Conservation (phyloP, 2,329 filamentous ascomycete species). For the Apiospora arundinis region DNA sequence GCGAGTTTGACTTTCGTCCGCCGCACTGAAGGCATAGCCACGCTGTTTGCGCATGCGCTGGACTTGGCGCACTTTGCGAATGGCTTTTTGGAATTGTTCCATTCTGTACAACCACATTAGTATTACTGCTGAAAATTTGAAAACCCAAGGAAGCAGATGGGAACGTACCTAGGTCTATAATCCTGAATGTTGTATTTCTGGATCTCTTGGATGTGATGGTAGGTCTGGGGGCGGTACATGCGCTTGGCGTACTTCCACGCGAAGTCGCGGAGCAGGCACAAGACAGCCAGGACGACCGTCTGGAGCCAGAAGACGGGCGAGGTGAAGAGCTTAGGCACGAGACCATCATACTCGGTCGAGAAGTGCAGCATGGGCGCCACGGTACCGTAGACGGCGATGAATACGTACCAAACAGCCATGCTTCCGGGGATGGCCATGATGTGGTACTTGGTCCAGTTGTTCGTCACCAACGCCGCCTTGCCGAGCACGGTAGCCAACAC, state of each 20-base stretch:
- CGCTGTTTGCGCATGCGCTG: slow-evolving; percentile 99
- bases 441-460: slow-evolving; percentile 99
- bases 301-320: slow-evolving; percentile 92
- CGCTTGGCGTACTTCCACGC: slow-evolving; percentile 97
- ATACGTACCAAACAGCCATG: slow-evolving; percentile 88
- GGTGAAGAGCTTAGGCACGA: slow-evolving; percentile 80
- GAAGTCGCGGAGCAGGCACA: slow-evolving; percentile 89
- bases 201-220: slow-evolving; percentile 99
- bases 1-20: slow-evolving; percentile 93
- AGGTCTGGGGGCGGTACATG: slow-evolving; percentile 95
- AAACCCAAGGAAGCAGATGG: not conserved
- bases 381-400: slow-evolving; percentile 85
- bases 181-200: slow-evolving; percentile 99
- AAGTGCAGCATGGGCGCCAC: slow-evolving; percentile 84
- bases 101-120: slow-evolving; percentile 64
- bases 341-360: slow-evolving; percentile 83
- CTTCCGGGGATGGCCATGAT: slow-evolving; percentile 94
- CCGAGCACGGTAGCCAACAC: slow-evolving; percentile 92
- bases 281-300: slow-evolving; percentile 76
- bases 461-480: slow-evolving; percentile 93
- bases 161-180: slow-evolving; percentile 84
- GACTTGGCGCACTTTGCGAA: slow-evolving; percentile 96
- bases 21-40: slow-evolving; percentile 97
- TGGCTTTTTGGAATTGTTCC: slow-evolving; percentile 99
- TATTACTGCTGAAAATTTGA: not conserved